Base-by-base conservation (phyloP, 2,329 filamentous ascomycete genomes). In the Chrysosporium queenslandicum region DNA sequence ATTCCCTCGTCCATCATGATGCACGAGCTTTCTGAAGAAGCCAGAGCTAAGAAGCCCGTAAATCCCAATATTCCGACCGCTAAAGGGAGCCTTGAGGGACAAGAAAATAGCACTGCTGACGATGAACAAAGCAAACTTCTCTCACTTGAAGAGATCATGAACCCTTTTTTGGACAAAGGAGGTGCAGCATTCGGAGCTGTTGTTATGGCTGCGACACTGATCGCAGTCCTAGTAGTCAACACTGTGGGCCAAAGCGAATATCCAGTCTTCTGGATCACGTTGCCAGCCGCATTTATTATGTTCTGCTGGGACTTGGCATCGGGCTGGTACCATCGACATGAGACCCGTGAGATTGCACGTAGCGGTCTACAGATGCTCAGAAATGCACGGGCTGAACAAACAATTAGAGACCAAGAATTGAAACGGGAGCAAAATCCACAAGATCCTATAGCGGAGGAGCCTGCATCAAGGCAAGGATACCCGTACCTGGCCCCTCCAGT, bases 1-100 rank as follows among this genome's bases (percentile, higher is more conserved):
- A 82, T 87, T 4, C 85, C 85, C 0, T 65, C 70, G 1, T 76
- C 74, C 0, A 87, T 88, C 60, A 73, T 80, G 58, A 83, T 86
- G 74, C 81, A 86, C 58, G 77, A 83, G 54, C 73, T 87, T 0
- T 75, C 82, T 0, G 76, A 78, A 4, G 79, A 80, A 52, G 72
- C 71, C 4, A 77, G 69, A 58, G 67, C 64, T 1, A 77, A 72
- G 55, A 74, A 75, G 18, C 83, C 84, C 0, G 76, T 85, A 5
- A 87, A 87, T 50, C 84, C 84, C 0, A 87, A 87, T 55, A 87
- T 87, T 46, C 85, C 83, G 0, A 70, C 81, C 52, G 78, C 79
- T 0, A 72, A 80, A 55, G 77, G 77, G n/a, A 72, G 66, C 1
- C 71, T 74, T 0, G 76, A 77, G 6, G 76, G 79, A 41, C 70